Evolutionary conservation across 2,329 filamentous ascomycete species (phyloP).

Genomic region (Fusarium oxysporum): DNA sequence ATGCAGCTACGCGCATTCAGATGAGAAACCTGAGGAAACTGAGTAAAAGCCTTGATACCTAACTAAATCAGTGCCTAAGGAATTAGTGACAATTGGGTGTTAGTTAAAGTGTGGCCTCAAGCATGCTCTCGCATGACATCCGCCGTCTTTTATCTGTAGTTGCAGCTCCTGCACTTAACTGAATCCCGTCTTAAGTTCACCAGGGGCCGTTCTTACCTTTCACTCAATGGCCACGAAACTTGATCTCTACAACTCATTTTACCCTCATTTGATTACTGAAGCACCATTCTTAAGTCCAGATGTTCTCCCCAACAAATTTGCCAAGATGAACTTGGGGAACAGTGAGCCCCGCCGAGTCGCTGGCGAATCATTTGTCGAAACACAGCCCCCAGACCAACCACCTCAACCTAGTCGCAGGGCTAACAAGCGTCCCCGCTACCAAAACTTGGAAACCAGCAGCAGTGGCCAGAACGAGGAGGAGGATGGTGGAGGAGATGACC

Average conservation of each 20-base stretch:
- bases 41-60: not conserved
- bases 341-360: not conserved
- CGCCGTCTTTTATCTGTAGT: no score
- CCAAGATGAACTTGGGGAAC: not conserved
- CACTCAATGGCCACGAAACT: fast-evolving
- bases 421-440: not conserved
- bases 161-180: not conserved
- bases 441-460: no score
- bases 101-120: not conserved
- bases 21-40: no score
- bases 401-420: not conserved
- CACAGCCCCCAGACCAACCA: no score
- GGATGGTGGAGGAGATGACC: not conserved
- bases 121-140: no score
- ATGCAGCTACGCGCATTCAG: not conserved
- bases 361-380: not conserved
- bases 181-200: not conserved
- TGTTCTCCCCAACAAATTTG: fast-evolving
- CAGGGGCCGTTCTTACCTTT: fast-evolving
- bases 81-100: not conserved
- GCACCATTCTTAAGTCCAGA: fast-evolving
- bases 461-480: no score
- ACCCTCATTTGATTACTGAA: no score
- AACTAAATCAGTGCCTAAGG: not conserved
- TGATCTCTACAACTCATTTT: fast-evolving